Evolutionary conservation across 2,329 filamentous ascomycete species (phyloP).

Genomic region (Claviceps capensis): DNA sequence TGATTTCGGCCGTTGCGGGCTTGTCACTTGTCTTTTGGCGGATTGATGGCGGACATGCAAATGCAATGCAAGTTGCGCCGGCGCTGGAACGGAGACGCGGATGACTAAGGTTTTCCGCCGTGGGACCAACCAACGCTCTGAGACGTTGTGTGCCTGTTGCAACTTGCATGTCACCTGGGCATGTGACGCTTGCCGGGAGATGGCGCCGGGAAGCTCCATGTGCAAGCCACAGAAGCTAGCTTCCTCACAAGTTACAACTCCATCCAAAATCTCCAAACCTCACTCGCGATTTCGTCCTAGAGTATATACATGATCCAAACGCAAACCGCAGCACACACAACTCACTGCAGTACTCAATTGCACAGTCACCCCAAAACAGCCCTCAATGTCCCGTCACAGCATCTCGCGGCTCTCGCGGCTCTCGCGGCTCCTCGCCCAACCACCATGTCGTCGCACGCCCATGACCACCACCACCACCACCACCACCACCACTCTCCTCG

Average conservation of each 20-base stretch:
- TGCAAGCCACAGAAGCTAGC: neutral
- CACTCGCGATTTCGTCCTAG: neutral
- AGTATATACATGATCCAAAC: neutral
- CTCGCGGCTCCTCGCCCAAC: conserved; percentile 22
- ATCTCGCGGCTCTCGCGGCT: conserved; percentile 25
- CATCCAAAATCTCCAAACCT: neutral
- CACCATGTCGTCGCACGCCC: conserved; percentile 15
- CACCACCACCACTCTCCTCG: neutral
- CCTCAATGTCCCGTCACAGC: conserved; percentile 19
- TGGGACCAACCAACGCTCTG: too few species aligned
- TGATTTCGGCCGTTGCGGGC: conserved; percentile 24
- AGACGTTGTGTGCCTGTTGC: neutral
- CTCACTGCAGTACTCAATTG: neutral
- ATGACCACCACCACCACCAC: conserved; percentile 6
- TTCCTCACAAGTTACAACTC: neutral
- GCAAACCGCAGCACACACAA: neutral
- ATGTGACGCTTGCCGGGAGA: neutral
- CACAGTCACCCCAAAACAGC: neutral
- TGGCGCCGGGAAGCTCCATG: neutral
- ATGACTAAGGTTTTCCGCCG: neutral
- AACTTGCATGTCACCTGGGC: neutral
- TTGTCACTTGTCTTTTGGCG: neutral
- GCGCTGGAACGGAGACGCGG: neutral
- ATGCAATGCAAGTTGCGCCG: neutral
- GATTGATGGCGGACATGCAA: neutral